phyloP scores from a whole-genome alignment of 192 early-diverging fungal species.

The Mortierella antarctica region DNA sequence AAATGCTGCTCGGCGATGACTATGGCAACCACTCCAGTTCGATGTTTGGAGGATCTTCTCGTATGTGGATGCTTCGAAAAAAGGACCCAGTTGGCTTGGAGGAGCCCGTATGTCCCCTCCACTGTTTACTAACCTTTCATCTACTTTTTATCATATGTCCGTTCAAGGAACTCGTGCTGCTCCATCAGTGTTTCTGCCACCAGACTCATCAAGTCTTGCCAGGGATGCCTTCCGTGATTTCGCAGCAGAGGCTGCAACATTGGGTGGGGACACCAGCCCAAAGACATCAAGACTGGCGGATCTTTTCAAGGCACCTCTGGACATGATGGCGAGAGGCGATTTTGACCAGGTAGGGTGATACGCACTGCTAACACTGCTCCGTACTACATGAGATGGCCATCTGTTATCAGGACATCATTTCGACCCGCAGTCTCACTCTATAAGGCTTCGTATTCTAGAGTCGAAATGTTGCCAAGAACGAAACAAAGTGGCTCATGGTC shows the following conservation, averaged over 20 bases:
- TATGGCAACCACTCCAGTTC: constrained; percentile 10
- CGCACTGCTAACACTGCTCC: neutral
- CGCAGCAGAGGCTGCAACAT: constrained; percentile 69
- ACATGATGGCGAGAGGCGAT: constrained; percentile 83
- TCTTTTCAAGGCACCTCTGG: constrained; percentile 87
- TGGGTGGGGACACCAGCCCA: constrained; percentile 60
- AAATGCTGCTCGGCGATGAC: constrained; percentile 74
- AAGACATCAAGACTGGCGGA: constrained; percentile 72
- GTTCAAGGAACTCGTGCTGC: constrained; percentile 35
- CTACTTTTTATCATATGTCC: constrained; percentile 3
- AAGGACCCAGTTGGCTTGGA: neutral
- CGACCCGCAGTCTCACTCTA: neutral
- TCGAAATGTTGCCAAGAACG: constrained; percentile 65
- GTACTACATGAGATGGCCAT: neutral
- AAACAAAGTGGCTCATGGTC: constrained; percentile 86
- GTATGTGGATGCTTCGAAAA: constrained; percentile 12
- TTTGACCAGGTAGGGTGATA: constrained; percentile 68
- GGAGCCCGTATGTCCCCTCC: neutral
- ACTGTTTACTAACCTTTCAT: constrained; percentile 5
- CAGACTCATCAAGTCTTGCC: constrained; percentile 61
- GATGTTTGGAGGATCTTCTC: constrained; percentile 24
- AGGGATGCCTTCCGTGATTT: constrained; percentile 76
- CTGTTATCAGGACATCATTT: neutral
- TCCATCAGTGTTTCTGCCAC: constrained; percentile 50
- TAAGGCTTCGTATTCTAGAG: constrained; percentile 57